Conservation (phyloP, 2,329 filamentous ascomycete genomes). For the Thyridium curvatum region DNA sequence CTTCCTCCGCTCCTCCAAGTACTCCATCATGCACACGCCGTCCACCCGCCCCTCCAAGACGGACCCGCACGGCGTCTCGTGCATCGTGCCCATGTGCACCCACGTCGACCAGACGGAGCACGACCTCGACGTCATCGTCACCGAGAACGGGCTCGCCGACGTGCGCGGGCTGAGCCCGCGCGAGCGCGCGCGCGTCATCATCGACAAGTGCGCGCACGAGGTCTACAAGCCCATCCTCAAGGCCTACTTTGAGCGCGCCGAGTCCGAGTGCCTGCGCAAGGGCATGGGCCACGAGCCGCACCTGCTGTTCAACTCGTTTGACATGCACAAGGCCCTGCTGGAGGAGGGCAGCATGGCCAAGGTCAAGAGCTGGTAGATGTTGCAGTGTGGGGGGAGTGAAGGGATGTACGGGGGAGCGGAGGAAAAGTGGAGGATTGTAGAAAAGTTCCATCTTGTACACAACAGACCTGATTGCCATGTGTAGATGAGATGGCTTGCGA, state of each 20-base stretch:
- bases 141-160: constrained; percentile 69
- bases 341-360: constrained; percentile 84
- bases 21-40: constrained; percentile 92
- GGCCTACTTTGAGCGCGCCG: constrained; percentile 80
- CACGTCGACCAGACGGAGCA: constrained; percentile 92
- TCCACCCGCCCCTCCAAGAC: constrained; percentile 74
- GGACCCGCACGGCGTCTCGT: constrained; percentile 74
- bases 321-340: constrained; percentile 78
- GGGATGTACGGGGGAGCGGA: no score
- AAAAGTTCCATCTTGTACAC: no score
- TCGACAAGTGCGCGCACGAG: constrained; percentile 80
- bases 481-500: no score
- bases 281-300: constrained; percentile 90
- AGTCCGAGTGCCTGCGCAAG: constrained; percentile 78
- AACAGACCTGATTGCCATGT: no score
- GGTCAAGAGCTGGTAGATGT: constrained; percentile 44
- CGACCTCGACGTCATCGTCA: constrained; percentile 85
- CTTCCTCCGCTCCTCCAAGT: constrained; percentile 73
- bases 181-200: constrained; percentile 78
- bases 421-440: no score
- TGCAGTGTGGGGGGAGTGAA: no score
- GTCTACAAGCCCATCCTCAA: constrained; percentile 76
- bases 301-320: constrained; percentile 77
- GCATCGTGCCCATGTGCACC: constrained; percentile 91
- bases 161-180: constrained; percentile 74